A percentile compares a stretch with the other conserved stretches of the same genome.
Conservation (phyloP, 1,139 yeast genomes). For the Dujonia santamariae region DNA sequence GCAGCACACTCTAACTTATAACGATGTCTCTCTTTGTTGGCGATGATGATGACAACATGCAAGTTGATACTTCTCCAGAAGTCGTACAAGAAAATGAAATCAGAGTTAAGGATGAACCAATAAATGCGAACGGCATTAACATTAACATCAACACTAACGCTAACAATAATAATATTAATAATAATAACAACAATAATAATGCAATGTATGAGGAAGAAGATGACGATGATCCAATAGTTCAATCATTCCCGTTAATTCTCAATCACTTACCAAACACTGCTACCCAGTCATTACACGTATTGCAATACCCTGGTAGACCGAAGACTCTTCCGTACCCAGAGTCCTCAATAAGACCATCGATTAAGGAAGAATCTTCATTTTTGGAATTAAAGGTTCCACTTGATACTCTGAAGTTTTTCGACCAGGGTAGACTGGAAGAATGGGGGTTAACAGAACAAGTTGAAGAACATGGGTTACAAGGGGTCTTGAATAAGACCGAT, state of each 20-base stretch:
- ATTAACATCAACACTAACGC: conserved; percentile 9
- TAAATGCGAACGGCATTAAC: background rate
- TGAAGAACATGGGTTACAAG: conserved; percentile 60
- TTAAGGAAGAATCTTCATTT: conserved; percentile 56
- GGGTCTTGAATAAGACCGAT: conserved; percentile 57
- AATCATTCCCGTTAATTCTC: conserved; percentile 65
- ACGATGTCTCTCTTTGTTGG: conserved; percentile 11
- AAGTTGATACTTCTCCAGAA: conserved; percentile 11
- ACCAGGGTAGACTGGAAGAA: conserved; percentile 56
- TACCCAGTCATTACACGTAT: conserved; percentile 31
- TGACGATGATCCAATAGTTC: conserved; percentile 73
- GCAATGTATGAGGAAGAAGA: conserved; percentile 14
- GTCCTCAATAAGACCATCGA: conserved; percentile 47
- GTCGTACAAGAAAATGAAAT: conserved; percentile 10
- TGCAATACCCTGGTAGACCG: conserved; percentile 76
- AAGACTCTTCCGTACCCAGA: conserved; percentile 37
- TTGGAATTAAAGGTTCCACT: conserved; percentile 73
- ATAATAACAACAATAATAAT: too few species aligned
- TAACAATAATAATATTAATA: conserved; percentile 2
- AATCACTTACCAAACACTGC: conserved; percentile 20
- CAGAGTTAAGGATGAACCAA: conserved; percentile 6
- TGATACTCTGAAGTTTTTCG: conserved; percentile 62
- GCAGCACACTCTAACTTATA: background rate
- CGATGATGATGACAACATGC: conserved; percentile 15
- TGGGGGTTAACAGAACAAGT: conserved; percentile 53